Conservation (phyloP, 2,329 filamentous ascomycete species). For the Neofusicoccum parvum region DNA sequence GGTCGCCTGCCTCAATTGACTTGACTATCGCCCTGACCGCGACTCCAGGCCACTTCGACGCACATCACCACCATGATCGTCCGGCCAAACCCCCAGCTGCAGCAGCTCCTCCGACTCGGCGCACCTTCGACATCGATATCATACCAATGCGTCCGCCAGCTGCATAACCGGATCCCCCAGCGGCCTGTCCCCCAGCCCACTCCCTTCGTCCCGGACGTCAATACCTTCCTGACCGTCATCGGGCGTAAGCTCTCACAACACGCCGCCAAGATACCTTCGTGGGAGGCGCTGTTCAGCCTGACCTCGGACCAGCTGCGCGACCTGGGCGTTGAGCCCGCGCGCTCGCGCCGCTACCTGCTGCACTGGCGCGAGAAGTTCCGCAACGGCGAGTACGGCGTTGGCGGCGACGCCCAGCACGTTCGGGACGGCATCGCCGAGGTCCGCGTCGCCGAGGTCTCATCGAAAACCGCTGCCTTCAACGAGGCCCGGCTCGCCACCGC, state of each 20-base stretch:
- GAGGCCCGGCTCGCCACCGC: constrained; percentile 46
- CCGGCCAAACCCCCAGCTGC: constrained; percentile 25
- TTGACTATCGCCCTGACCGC: background rate
- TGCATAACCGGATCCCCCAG: constrained; percentile 44
- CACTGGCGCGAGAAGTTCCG: constrained; percentile 86
- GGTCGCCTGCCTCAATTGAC: background rate
- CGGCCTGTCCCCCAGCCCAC: constrained; percentile 68
- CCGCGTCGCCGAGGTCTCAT: constrained; percentile 58
- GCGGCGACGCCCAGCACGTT: constrained; percentile 81
- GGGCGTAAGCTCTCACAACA: constrained; percentile 83
- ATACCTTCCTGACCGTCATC: constrained; percentile 87
- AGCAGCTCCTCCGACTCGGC: constrained; percentile 12
- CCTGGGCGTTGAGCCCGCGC: constrained; percentile 82
- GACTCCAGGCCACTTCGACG: background rate
- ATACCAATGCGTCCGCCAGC: constrained; percentile 33
- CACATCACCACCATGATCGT: constrained; percentile 36
- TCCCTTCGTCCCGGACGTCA: constrained; percentile 81
- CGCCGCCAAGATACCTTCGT: constrained; percentile 82
- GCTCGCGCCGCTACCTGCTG: constrained; percentile 79
- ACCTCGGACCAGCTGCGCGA: constrained; percentile 76
- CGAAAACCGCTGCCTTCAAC: background rate
- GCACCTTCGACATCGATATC: background rate
- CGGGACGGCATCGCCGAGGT: constrained; percentile 61
- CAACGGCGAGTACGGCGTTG: constrained; percentile 74
- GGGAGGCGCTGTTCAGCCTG: constrained; percentile 86